Evolutionary conservation across 495 filamentous ascomycete species (phyloP), one percentile per base, ranked within the genome.

Genomic region (Neurospora sp.): DNA sequence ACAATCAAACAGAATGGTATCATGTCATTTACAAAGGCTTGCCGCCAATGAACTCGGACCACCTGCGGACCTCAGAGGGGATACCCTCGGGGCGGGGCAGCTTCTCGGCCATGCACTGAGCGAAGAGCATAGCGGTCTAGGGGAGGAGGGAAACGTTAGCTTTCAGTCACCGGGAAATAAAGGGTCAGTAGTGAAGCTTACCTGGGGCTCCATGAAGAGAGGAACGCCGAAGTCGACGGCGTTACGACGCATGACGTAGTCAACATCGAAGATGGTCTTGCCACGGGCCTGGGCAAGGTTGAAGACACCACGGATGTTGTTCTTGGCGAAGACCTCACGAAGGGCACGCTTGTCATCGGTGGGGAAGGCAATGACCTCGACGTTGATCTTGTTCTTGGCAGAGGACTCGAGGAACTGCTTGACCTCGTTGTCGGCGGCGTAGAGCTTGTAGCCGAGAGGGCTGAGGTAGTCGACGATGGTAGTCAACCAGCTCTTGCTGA

Each of bases 201-300:
- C 95, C 92, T 96, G 96, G 27, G 96, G 95, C 84, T 99, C 96
- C 94, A 98, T 98, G 83, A 98, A 99, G 74, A 98, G 86, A 44
- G 96, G 96, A 31, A 98, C 94, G 72, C 94, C 94, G 81, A 99
- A 99, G 84, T 99, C 96, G 54, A 99, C 96, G 18, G 95, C 96
- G 79, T 99, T 97, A 77, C 96, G 90, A 76, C 96, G 90, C 96
- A 98, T 99, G 69, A 98, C 94, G 76, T 99, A 99, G 84, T 98
- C 95, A 75, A 95, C 94, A 80, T 99, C 96, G 71, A 92, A 85
- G 74, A 93, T 84, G 35, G 90, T 94, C 86, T 94, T 93, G 72
- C 89, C 96, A 76, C 95, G 86, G 72, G 87, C 89, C 80, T 90
- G 90, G 71, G 94, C 94, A 77, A 99, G 85, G 84, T 99, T 99